These are phyloP conservation scores for Pseudocercospora pini-densiflorae DNA, from an alignment of 2,329 filamentous ascomycete genomes.

Conservation along the genomic window DNA sequence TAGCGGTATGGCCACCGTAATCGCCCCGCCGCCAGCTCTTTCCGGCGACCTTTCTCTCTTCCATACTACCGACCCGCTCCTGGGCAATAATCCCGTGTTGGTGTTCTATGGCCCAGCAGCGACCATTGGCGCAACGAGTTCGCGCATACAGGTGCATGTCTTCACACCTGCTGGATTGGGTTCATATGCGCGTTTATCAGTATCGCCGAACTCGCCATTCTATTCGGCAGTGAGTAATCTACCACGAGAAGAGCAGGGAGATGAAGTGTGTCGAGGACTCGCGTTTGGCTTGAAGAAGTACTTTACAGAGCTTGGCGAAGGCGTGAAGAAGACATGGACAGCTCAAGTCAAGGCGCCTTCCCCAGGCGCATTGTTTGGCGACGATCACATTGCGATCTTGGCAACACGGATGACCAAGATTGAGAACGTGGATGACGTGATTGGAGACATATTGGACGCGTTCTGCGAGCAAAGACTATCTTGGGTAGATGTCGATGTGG, in stretches of 20 bases:
- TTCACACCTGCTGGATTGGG: slow-evolving; percentile 87
- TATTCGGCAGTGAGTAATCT: slow-evolving; percentile 90
- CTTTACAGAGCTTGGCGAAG: slow-evolving; percentile 81
- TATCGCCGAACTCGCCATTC: slow-evolving; percentile 89
- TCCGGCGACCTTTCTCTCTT: slow-evolving; percentile 86
- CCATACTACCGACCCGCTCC: slow-evolving; percentile 82
- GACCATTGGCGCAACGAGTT: slow-evolving; percentile 88
- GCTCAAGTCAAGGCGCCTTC: slow-evolving; percentile 57
- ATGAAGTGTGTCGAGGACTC: slow-evolving; percentile 87
- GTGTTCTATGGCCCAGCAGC: slow-evolving; percentile 80
- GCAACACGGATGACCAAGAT: slow-evolving; percentile 83
- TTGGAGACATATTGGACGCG: slow-evolving; percentile 73
- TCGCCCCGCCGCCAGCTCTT: slow-evolving; percentile 73
- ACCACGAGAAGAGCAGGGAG: slow-evolving; percentile 91
- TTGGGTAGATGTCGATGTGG: slow-evolving; percentile 85
- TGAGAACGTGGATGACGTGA: slow-evolving; percentile 74
- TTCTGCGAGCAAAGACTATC: slow-evolving; percentile 81
- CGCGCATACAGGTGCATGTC: slow-evolving; percentile 92
- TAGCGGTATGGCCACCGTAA: slow-evolving; percentile 77
- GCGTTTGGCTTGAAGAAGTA: slow-evolving; percentile 95
- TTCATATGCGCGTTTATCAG: slow-evolving; percentile 87
- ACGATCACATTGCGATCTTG: slow-evolving; percentile 90
- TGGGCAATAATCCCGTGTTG: slow-evolving; percentile 79
- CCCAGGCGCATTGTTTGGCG: slow-evolving; percentile 75
- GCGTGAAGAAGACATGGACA: slow-evolving; percentile 73